These are phyloP conservation scores for Starmerella sp. DNA, from an alignment of 805 yeast species.

Conservation along the genomic window DNA sequence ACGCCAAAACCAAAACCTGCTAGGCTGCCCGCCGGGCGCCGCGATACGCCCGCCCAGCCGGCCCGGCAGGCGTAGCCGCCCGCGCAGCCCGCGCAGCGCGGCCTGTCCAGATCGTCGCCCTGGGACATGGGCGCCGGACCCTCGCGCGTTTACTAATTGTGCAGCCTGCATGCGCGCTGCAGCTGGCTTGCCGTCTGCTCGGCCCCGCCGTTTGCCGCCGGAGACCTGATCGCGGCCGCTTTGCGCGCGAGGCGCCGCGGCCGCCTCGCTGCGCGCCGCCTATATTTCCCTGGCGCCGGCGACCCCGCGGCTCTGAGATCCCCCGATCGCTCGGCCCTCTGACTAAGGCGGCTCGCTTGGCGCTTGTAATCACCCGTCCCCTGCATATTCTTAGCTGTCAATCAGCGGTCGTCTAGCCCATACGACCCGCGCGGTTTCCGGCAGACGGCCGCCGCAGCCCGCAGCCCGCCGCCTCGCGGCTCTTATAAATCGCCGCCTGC, in stretches of 20 bases:
- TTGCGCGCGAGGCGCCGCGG: neutral
- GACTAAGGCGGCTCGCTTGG: neutral
- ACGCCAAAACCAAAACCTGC: neutral
- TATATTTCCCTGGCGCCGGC: too few relatives aligned
- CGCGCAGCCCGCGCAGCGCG: too few relatives aligned
- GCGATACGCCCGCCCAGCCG: too few relatives aligned
- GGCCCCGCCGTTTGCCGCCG: neutral
- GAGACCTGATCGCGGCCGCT: neutral
- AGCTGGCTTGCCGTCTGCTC: neutral
- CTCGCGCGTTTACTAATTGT: neutral
- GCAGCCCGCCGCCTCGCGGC: too few relatives aligned
- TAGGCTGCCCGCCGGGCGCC: neutral
- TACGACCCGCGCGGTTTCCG: neutral
- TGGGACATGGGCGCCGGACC: neutral
- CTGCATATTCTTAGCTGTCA: neutral
- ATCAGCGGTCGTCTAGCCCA: neutral
- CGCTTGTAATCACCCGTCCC: neutral
- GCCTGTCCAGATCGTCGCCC: neutral
- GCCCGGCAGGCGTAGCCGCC: too few relatives aligned
- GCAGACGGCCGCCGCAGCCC: too few relatives aligned
- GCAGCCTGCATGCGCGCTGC: neutral
- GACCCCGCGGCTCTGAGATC: too few relatives aligned
- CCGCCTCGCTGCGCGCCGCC: too few relatives aligned
- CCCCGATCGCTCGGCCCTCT: neutral
- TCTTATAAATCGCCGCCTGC: too few relatives aligned